Evolutionary conservation across 768 basidiomycete species (phyloP), one percentile per base, ranked within the genome.

Genomic region (Guyanaporus albipodus): DNA sequence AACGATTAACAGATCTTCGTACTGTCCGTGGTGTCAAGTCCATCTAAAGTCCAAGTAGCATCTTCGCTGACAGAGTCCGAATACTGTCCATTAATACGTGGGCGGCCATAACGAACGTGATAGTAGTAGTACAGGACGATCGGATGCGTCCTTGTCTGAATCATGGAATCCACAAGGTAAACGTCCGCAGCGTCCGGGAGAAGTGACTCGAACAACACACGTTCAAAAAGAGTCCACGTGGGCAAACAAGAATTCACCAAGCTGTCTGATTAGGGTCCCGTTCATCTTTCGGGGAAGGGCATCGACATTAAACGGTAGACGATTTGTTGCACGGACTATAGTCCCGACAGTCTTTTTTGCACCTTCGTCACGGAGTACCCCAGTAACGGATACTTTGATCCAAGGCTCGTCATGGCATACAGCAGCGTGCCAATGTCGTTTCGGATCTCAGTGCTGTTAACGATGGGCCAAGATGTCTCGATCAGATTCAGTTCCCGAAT

Each of bases 401-500:
- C 74, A 36, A 87, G 75, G 46, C 69, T 76, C 48, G 71, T 80
- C 76, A 87, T 78, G 50, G 80, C 82, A 54, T 76, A 83, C 23
- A 84, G 68, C 41, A 88, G 62, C 15, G 77, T 71, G 27, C 71
- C 73, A 33, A 86, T 76, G 49, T 87, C 83, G 56, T 70, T 76
- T 50, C 80, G 79, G 43, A 82, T 66, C 49, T 86, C 83, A 44
- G 74, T 67, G 46, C 70, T 73, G 58, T 77, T 76, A 51, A 77
- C 68, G 29, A 77, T 68, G 9, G 83, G 75, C 82, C 85, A 87
- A 32, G 83, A 73, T 12, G 75, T 63, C 59, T 83, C 82, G 42
- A 83, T 68, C 46, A 77, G 64, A 44, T 80, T 74, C n/a, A 86
- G 72, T 61, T 88, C 83, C 34, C 77, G 73, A 42, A 85, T 74